A percentile compares a stretch with the other conserved stretches of the same genome.
Conservation (phyloP, 768 basidiomycete species). For the Pholiota molesta region DNA sequence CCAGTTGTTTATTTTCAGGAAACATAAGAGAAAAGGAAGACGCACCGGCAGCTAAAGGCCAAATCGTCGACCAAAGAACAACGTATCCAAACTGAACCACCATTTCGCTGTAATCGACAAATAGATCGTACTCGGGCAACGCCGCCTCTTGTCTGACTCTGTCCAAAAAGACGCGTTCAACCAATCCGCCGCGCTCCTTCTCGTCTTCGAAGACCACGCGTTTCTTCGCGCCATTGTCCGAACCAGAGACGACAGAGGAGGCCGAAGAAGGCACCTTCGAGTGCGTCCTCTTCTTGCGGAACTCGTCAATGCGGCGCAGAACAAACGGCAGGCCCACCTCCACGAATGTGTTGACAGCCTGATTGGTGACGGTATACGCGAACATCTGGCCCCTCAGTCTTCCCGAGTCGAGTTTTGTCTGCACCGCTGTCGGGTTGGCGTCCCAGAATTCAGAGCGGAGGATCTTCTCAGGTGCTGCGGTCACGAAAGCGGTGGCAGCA, state of each 20-base stretch:
- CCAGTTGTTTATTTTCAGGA: neutral
- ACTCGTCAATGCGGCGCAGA: constrained; percentile 56
- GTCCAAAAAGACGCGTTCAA: constrained; percentile 82
- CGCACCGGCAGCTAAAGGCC: constrained; percentile 85
- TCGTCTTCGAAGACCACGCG: constrained; percentile 76
- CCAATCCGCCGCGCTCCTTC: constrained; percentile 53
- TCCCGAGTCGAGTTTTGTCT: constrained; percentile 63
- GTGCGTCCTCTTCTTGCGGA: constrained; percentile 44
- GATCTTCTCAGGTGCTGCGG: constrained; percentile 14
- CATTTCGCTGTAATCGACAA: constrained; percentile 96
- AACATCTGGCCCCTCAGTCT: constrained; percentile 92
- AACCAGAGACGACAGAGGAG: constrained; percentile 16
- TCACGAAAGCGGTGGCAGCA: constrained; percentile 6
- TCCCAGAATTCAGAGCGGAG: constrained; percentile 48
- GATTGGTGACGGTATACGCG: constrained; percentile 89
- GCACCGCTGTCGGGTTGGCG: constrained; percentile 48
- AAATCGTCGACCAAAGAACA: constrained; percentile 89
- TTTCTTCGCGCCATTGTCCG: constrained; percentile 50
- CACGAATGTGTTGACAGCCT: constrained; percentile 73
- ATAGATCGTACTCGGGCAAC: constrained; percentile 80
- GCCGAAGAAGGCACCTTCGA: constrained; percentile 1
- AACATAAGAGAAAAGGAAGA: constrained; percentile 8
- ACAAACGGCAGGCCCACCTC: constrained; percentile 86
- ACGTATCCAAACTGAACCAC: constrained; percentile 95
- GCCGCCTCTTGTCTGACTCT: constrained; percentile 75